Evolutionary conservation across 306 rosid genomes (phyloP).

Genomic region (Medicago ruthenica): DNA sequence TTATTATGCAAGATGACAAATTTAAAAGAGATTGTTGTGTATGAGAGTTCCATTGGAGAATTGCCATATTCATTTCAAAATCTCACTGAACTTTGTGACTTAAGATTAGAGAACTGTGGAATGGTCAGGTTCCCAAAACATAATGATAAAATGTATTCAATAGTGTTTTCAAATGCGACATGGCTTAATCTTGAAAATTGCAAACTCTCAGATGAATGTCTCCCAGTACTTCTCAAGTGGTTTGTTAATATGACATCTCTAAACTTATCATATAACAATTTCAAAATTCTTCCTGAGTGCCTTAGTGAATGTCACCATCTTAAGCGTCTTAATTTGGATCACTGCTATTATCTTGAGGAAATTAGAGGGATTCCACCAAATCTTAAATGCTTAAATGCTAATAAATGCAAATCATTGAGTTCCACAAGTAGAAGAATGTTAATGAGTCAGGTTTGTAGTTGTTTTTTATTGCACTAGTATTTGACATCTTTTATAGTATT

Average conservation of each 20-base stretch:
- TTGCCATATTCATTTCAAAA: no score
- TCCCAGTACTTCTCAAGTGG: background rate
- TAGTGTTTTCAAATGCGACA: background rate
- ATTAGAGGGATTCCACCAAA: constrained; percentile 33
- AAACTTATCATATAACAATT: background rate
- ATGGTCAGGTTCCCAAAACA: no score
- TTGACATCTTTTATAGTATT: no score
- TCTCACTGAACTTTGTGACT: no score
- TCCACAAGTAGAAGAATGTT: background rate
- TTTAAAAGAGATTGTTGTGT: no score
- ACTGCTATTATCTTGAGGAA: background rate
- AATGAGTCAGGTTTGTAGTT: background rate
- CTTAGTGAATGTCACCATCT: background rate
- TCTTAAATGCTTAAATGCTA: background rate
- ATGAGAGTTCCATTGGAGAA: fast-evolving
- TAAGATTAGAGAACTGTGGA: no score
- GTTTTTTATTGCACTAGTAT: no score
- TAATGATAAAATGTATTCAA: no score
- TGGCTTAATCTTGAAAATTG: fast-evolving
- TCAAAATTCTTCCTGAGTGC: background rate
- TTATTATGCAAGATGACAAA: no score
- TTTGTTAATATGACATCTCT: background rate
- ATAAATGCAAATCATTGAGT: constrained; percentile 3
- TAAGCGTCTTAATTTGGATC: background rate
- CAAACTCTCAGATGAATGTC: background rate